phyloP scores from a whole-genome alignment of 495 filamentous ascomycete species.

The Penicillium manginii region DNA sequence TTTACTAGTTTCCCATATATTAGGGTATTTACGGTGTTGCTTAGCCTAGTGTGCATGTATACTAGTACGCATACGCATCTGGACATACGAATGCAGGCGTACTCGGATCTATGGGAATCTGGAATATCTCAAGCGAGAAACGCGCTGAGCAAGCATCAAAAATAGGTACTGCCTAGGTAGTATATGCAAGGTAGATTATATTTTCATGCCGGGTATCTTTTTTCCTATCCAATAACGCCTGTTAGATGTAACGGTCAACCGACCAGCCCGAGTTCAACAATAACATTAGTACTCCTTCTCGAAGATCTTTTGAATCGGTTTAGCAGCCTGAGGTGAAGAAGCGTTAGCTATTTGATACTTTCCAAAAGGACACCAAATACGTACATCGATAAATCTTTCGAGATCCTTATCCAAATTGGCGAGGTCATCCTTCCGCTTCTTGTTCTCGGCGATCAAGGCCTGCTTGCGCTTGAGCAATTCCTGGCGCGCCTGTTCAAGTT shows the following conservation, averaged over 20 bases:
- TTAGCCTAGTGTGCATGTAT: no score
- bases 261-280: no score
- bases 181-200: background rate
- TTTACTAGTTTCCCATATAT: no score
- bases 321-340: constrained; percentile 62
- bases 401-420: constrained; percentile 85
- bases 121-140: no score
- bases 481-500: constrained; percentile 83
- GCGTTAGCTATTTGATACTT: no score
- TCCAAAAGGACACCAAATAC: no score
- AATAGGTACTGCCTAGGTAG: no score
- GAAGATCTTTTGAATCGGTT: constrained; percentile 82
- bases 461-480: constrained; percentile 89
- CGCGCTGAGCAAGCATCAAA: no score
- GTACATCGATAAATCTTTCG: constrained; percentile 83
- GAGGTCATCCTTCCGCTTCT: constrained; percentile 91
- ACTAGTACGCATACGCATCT: no score
- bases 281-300: constrained; percentile 65
- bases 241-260: constrained; percentile 13
- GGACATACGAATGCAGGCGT: no score
- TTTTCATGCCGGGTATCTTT: constrained; percentile 38
- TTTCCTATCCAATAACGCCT: constrained; percentile 34
- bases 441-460: constrained; percentile 88
- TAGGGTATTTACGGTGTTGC: no score
- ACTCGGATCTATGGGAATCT: no score